Evolutionary conservation across 768 basidiomycete genomes (phyloP).

Genomic region (Pleurotus ostreatus): DNA sequence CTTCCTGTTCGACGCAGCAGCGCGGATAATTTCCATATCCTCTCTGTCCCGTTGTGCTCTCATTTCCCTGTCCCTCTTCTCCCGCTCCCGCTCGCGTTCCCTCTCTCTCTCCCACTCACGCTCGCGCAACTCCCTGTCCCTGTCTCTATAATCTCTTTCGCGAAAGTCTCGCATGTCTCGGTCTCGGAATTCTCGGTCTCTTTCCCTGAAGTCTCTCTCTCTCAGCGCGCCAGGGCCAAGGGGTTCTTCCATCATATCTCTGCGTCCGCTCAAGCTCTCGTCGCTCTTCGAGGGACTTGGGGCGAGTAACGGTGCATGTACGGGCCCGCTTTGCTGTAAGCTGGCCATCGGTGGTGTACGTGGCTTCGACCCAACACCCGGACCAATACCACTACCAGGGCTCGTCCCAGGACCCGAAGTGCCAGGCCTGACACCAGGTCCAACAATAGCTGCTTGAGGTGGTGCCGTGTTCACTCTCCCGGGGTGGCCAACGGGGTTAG

Average conservation of each 20-base stretch:
- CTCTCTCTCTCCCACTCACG: constrained; percentile 30
- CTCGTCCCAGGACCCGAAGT: too few relatives aligned
- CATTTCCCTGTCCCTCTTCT: constrained; percentile 17
- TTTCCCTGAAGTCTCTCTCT: constrained; percentile 13
- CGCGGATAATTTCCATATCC: constrained; percentile 18
- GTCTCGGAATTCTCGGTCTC: constrained; percentile 19
- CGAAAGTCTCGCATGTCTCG: constrained; percentile 15
- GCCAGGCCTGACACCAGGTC: neutral
- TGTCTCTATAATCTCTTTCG: neutral
- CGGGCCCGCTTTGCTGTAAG: neutral
- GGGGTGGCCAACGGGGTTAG: constrained; percentile 1
- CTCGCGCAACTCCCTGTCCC: constrained; percentile 15
- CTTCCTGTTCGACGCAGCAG: constrained; percentile 13
- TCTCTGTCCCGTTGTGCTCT: constrained; percentile 10
- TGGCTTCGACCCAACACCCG: neutral
- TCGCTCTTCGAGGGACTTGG: constrained; percentile 16
- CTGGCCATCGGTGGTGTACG: constrained; percentile 5
- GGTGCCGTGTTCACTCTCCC: constrained; percentile 5
- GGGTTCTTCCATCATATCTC: constrained; percentile 8
- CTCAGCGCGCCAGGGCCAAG: constrained; percentile 16
- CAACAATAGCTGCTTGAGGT: neutral
- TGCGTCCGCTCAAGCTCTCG: neutral
- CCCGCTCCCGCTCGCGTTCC: constrained; percentile 22
- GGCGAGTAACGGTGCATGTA: constrained; percentile 16
- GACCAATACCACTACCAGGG: too few relatives aligned